Conservation (phyloP, 2,329 filamentous ascomycete species). For the Alternaria burnsii region DNA sequence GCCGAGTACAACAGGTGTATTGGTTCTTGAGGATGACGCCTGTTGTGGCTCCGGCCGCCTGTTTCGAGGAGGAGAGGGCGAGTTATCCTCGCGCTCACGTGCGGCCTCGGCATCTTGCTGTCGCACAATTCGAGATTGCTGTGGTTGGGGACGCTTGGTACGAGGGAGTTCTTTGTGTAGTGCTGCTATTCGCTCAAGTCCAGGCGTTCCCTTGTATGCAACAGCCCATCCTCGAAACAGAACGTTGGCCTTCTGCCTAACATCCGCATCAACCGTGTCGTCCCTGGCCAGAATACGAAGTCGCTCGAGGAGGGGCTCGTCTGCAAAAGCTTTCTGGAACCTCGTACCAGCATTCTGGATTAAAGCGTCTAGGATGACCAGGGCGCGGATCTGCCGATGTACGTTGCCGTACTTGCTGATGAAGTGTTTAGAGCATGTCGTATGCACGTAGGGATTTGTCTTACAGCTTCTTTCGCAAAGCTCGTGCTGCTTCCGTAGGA, state of each 20-base stretch:
- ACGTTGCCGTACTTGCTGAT: constrained; percentile 87
- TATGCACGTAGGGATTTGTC: constrained; percentile 33
- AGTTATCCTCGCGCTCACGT: constrained; percentile 67
- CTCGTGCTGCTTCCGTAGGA: constrained; percentile 86
- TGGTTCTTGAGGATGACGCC: constrained; percentile 39
- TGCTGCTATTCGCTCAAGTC: constrained; percentile 79
- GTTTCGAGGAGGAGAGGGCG: constrained; percentile 40
- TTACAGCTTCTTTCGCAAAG: constrained; percentile 92
- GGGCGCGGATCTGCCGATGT: constrained; percentile 89
- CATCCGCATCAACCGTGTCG: constrained; percentile 81
- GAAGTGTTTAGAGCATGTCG: constrained; percentile 21
- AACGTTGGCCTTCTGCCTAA: constrained; percentile 86
- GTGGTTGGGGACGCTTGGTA: constrained; percentile 68
- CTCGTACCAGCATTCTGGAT: constrained; percentile 91
- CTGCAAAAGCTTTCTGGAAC: constrained; percentile 87
- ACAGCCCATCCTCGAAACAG: constrained; percentile 87
- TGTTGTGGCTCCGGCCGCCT: constrained; percentile 39
- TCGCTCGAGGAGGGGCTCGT: constrained; percentile 90
- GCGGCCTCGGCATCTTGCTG: constrained; percentile 80
- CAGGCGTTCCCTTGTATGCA: constrained; percentile 81
- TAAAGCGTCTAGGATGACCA: constrained; percentile 88
- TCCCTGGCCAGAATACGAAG: constrained; percentile 88
- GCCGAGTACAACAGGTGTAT: constrained; percentile 39
- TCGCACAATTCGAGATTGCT: constrained; percentile 81
- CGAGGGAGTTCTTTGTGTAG: constrained; percentile 77